Conservation (phyloP, 1,284 basidiomycete species). For the Psilocybe mexicana region DNA sequence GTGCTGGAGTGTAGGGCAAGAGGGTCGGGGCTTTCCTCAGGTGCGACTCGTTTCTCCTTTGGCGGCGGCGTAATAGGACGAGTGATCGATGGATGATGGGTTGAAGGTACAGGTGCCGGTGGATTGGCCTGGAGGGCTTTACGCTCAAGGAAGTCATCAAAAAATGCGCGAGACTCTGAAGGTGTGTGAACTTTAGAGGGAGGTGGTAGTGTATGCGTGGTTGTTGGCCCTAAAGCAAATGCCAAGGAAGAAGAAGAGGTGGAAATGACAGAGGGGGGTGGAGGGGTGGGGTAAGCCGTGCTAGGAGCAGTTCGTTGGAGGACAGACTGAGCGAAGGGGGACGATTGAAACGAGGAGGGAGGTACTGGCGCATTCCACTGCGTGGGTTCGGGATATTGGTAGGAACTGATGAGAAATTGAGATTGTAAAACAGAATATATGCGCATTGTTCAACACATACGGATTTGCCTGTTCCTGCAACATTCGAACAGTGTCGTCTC, state of each 20-base stretch:
- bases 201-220: constrained; percentile 11
- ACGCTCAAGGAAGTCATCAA: constrained; percentile 62
- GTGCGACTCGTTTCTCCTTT: constrained; percentile 15
- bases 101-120: constrained; percentile 13
- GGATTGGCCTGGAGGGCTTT: constrained; percentile 39
- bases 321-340: constrained; percentile 60
- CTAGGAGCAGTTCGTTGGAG: constrained; percentile 59
- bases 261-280: constrained; percentile 55
- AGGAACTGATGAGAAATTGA: constrained; percentile 29
- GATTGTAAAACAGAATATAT: constrained; percentile 20
- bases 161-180: constrained; percentile 60
- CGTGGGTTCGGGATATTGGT: constrained; percentile 41
- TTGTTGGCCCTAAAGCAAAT: constrained; percentile 59
- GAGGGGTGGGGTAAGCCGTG: constrained; percentile 67
- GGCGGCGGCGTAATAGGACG: constrained; percentile 19
- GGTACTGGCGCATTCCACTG: constrained; percentile 36
- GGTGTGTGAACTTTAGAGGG: constrained; percentile 40
- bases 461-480: constrained; percentile 45
- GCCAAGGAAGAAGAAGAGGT: constrained; percentile 74
- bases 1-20: constrained; percentile 36
- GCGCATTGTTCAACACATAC: constrained; percentile 36
- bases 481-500: constrained; percentile 53
- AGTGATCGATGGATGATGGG: constrained; percentile 15
- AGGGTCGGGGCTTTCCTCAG: constrained; percentile 50
- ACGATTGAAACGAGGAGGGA: constrained; percentile 48